Percentiles rank a stretch among this genome's conserved stretches.
Conservation (phyloP, 331 rosid species). For the Spiraea crenata region DNA sequence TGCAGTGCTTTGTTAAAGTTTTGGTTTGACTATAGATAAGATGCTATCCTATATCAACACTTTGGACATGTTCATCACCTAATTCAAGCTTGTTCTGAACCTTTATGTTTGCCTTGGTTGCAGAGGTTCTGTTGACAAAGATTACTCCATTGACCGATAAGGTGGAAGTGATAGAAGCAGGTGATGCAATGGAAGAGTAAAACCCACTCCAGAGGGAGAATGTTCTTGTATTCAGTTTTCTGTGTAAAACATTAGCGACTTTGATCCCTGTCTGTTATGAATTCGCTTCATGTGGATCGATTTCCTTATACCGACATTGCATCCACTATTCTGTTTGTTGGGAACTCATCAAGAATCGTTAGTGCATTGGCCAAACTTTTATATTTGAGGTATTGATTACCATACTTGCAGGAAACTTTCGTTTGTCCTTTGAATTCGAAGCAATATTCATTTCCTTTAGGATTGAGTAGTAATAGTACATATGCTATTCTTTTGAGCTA, state of each 20-base stretch:
- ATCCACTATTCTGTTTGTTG: background rate
- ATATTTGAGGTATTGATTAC: too few species aligned
- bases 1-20: background rate
- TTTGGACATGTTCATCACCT: background rate
- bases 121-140: conserved; percentile 88
- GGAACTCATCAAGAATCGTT: background rate
- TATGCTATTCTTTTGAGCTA: background rate
- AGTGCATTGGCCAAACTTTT: background rate
- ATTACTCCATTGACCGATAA: conserved; percentile 70
- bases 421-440: background rate
- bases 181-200: conserved; percentile 93
- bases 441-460: background rate
- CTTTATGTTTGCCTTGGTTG: conserved; percentile 18
- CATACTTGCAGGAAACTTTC: background rate
- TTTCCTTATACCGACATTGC: background rate
- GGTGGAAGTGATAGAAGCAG: conserved; percentile 65
- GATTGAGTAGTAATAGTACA: background rate
- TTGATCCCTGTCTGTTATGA: background rate
- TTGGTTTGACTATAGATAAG: background rate
- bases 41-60: background rate
- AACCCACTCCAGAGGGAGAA: background rate
- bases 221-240: conserved; percentile 4
- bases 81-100: conserved; percentile 1
- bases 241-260: background rate
- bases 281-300: background rate